These are phyloP conservation scores for Juncus effusus DNA, from an alignment of 176 grass and related monocot species.

Conservation along the genomic window DNA sequence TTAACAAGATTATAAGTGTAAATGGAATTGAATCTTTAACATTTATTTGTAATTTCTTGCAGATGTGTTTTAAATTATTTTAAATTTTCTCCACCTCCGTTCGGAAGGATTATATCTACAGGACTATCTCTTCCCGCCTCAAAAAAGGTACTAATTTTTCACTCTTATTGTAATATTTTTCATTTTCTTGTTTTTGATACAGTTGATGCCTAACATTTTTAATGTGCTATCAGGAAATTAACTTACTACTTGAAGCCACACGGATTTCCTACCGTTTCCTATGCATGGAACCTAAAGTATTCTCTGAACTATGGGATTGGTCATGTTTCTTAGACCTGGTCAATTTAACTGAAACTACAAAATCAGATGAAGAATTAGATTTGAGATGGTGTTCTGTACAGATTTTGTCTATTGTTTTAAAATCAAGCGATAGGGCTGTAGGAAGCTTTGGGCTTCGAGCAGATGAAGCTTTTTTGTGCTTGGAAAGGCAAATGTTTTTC, in stretches of 20 bases:
- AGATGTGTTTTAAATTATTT: constrained; percentile 70
- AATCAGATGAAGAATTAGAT: constrained; percentile 38
- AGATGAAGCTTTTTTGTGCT: constrained; percentile 67
- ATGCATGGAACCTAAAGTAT: constrained; percentile 58
- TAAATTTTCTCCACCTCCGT: constrained; percentile 73
- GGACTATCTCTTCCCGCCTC: constrained; percentile 24
- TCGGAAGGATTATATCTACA: constrained; percentile 42
- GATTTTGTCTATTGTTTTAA: constrained; percentile 66
- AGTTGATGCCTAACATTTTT: constrained; percentile 6
- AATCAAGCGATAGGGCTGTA: constrained; percentile 56
- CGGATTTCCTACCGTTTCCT: constrained; percentile 76
- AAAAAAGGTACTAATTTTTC: constrained; percentile 49
- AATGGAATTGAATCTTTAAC: not conserved
- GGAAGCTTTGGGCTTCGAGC: constrained; percentile 63
- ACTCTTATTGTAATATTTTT: constrained; percentile 16
- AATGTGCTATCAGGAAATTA: constrained; percentile 47
- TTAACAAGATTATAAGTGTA: constrained; percentile 11
- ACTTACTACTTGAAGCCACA: constrained; percentile 46
- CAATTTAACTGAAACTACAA: constrained; percentile 35
- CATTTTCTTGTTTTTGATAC: not conserved
- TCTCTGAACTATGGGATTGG: constrained; percentile 82
- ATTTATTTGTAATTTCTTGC: constrained; percentile 26
- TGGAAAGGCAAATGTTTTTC: constrained; percentile 52
- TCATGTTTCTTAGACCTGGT: constrained; percentile 72
- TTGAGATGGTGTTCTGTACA: constrained; percentile 74